phyloP scores from a whole-genome alignment of 768 basidiomycete species.

The Crassisporium funariophilum region DNA sequence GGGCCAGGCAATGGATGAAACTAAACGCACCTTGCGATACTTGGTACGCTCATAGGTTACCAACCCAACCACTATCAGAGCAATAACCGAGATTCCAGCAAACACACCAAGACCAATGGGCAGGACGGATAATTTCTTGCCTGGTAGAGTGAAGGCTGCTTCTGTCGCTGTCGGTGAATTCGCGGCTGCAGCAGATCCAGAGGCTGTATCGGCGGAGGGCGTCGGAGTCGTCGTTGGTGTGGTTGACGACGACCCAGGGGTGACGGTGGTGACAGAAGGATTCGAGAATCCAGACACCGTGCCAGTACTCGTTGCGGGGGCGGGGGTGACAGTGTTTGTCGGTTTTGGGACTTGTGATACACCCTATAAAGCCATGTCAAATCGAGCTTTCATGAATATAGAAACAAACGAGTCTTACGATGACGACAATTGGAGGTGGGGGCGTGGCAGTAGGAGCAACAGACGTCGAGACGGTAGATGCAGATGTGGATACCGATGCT shows the following conservation, averaged over 20 bases:
- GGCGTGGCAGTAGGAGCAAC: constrained; percentile 10
- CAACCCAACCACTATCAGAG: constrained; percentile 76
- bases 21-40: constrained; percentile 71
- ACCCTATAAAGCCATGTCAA: constrained; percentile 12
- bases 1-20: not conserved
- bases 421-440: constrained; percentile 13
- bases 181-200: constrained; percentile 34
- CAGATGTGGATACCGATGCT: constrained; percentile 5
- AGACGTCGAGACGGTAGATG: constrained; percentile 10
- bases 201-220: constrained; percentile 17
- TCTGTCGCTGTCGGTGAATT: constrained; percentile 36
- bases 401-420: constrained; percentile 10
- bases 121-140: constrained; percentile 71
- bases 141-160: constrained; percentile 64
- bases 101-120: constrained; percentile 85
- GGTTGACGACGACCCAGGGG: too few relatives aligned
- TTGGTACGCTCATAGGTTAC: constrained; percentile 88
- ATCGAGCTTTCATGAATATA: not conserved
- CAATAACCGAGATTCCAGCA: constrained; percentile 83
- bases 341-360: constrained; percentile 19
- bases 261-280: constrained; percentile 16
- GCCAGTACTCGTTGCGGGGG: constrained; percentile 11
- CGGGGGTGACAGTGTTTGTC: too few relatives aligned
- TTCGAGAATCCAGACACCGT: constrained; percentile 7
- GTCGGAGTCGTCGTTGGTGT: too few relatives aligned